Conservation (phyloP, 2,329 filamentous ascomycete species). For the Sarocladium kiliense region DNA sequence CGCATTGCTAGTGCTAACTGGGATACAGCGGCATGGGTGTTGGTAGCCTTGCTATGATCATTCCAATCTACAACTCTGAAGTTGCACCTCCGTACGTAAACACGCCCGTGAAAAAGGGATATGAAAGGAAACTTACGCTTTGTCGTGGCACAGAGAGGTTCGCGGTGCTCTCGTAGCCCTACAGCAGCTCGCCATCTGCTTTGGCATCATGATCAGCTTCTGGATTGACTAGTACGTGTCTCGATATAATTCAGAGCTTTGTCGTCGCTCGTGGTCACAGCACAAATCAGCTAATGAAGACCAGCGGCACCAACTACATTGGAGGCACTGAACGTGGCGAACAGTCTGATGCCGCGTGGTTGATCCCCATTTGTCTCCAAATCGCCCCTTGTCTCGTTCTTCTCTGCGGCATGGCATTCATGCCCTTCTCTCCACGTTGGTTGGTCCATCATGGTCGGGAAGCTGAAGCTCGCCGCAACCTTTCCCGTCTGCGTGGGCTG, state of each 20-base stretch:
- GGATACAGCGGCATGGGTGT: constrained; percentile 56
- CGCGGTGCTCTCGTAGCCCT: constrained; percentile 38
- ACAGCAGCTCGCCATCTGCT: constrained; percentile 51
- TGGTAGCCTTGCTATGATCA: constrained; percentile 62
- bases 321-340: constrained; percentile 41
- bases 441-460: constrained; percentile 66
- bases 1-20: background rate
- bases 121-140: background rate
- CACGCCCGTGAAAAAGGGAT: background rate
- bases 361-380: constrained; percentile 67
- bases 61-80: constrained; percentile 49
- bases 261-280: too few species aligned
- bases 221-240: constrained; percentile 52
- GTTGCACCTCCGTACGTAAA: constrained; percentile 33
- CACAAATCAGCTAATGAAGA: background rate
- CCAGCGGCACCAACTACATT: constrained; percentile 58
- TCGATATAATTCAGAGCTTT: too few species aligned
- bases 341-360: constrained; percentile 67
- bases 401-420: constrained; percentile 67
- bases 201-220: constrained; percentile 60
- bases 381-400: constrained; percentile 62
- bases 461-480: constrained; percentile 56
- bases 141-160: constrained; percentile 22
- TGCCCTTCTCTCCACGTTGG: constrained; percentile 77
- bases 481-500: constrained; percentile 60